Evolutionary conservation across 1,284 basidiomycete species (phyloP).

Genomic region (Laetiporus sulphureus): DNA sequence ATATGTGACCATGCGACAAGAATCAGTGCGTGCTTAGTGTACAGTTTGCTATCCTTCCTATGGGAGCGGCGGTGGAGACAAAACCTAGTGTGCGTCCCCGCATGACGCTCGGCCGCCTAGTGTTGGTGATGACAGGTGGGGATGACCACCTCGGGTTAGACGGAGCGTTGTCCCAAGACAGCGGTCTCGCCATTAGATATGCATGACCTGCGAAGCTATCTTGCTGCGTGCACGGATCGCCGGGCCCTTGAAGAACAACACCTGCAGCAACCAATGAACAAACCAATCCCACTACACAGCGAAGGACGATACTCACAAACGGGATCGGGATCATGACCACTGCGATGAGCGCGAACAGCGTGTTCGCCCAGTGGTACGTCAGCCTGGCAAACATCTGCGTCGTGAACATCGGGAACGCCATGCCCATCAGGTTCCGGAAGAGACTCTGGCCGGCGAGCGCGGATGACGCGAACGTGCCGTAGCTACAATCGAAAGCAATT

Average conservation of each 20-base stretch:
- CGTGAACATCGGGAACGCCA: constrained; percentile 61
- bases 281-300: constrained; percentile 2
- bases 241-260: constrained; percentile 59
- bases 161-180: no score
- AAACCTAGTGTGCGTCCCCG: no score
- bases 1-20: no score
- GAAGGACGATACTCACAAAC: constrained; percentile 37
- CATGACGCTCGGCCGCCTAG: no score
- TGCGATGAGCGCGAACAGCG: constrained; percentile 59
- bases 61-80: no score
- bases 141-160: no score
- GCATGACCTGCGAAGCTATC: constrained; percentile 32
- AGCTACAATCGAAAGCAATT: constrained; percentile 30
- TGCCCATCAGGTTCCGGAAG: constrained; percentile 53
- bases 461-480: constrained; percentile 70
- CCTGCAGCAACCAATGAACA: constrained; percentile 22
- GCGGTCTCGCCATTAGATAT: not conserved
- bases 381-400: constrained; percentile 52
- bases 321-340: constrained; percentile 60
- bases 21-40: no score
- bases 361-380: constrained; percentile 67
- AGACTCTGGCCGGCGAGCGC: constrained; percentile 75
- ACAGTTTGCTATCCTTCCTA: no score
- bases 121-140: no score
- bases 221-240: constrained; percentile 54